Conservation (phyloP, 305 asterid genomes). For the Salvia sclarea region DNA sequence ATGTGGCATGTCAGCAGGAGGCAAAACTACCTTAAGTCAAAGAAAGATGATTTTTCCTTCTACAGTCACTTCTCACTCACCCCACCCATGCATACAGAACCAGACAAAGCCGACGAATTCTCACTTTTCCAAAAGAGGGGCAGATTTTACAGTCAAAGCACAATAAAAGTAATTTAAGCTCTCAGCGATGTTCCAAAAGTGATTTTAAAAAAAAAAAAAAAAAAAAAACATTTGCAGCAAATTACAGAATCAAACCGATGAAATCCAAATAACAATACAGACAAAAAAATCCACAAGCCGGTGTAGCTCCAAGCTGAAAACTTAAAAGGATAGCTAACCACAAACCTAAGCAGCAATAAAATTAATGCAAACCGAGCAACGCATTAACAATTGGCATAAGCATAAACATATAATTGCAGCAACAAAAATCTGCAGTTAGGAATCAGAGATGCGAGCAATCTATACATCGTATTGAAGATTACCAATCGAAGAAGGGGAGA, state of each 20-base stretch:
- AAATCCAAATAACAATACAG: background rate
- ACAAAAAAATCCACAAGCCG: background rate
- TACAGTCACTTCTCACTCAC: too few relatives aligned
- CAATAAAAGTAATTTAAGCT: background rate
- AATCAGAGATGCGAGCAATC: background rate
- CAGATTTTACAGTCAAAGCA: background rate
- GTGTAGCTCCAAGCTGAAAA: background rate
- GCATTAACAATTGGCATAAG: background rate
- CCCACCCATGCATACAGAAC: conserved; percentile 11
- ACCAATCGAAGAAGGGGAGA: conserved; percentile 22
- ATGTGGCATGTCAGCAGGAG: background rate
- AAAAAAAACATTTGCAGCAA: conserved; percentile 2
- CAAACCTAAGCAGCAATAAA: background rate
- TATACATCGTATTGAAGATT: background rate
- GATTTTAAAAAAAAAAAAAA: too few relatives aligned
- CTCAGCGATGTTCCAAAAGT: background rate
- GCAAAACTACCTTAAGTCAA: background rate
- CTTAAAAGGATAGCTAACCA: conserved; percentile 3
- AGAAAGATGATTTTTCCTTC: background rate
- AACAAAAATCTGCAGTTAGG: background rate
- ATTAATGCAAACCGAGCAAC: background rate
- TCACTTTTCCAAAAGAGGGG: background rate
- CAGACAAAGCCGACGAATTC: background rate
- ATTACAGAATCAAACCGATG: background rate
- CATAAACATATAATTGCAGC: too few relatives aligned